phyloP scores from a whole-genome alignment of 2,329 filamentous ascomycete genomes.

The Grosmannia huntii region DNA sequence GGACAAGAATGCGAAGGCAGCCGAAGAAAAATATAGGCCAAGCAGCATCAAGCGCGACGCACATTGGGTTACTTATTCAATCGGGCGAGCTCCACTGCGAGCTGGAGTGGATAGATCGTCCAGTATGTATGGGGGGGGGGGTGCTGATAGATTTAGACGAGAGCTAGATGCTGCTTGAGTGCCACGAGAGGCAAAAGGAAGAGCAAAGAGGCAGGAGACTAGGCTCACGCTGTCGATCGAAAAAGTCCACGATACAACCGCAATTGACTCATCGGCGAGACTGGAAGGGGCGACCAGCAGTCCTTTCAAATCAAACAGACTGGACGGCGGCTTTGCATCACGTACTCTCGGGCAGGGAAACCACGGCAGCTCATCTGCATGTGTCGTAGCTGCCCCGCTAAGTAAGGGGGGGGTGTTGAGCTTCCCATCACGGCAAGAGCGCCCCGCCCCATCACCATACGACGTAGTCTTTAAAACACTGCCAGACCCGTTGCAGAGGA shows the following conservation, averaged over 20 bases:
- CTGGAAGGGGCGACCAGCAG: background rate
- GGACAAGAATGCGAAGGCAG: background rate
- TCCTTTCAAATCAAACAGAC: no score
- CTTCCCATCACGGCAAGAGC: background rate
- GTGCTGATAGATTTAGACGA: background rate
- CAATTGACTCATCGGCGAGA: background rate
- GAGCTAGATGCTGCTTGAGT: background rate
- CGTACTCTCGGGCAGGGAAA: background rate
- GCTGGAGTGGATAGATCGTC: background rate
- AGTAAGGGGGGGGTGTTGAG: background rate
- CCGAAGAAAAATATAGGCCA: background rate
- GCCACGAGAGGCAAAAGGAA: background rate
- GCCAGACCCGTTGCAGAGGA: no score
- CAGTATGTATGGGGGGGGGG: no score
- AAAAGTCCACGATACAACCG: background rate
- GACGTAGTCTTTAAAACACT: no score
- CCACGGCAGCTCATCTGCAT: background rate
- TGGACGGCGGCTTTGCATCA: background rate
- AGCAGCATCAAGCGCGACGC: background rate
- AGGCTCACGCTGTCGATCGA: background rate
- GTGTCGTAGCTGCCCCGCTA: background rate
- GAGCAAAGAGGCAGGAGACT: background rate
- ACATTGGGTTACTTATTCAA: background rate
- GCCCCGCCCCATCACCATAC: background rate
- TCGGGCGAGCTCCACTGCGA: background rate